Base-by-base conservation (phyloP, 768 basidiomycete species). In the Floccularia luteovirens region DNA sequence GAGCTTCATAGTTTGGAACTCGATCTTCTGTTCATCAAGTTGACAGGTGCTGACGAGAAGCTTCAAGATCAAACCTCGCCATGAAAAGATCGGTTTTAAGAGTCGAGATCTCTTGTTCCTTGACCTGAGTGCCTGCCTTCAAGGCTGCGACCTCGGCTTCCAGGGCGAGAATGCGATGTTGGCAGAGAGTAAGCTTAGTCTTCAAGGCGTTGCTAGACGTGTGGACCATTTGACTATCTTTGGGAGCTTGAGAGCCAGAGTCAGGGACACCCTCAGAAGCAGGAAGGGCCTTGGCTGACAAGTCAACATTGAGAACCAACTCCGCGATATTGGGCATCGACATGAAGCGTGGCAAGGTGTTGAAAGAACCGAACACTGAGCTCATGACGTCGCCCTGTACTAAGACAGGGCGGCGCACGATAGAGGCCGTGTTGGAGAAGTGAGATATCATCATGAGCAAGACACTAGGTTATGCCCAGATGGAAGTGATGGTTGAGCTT, bases 141-240 rank as follows among this genome's bases (percentile, higher is more conserved):
- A 61, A 51, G 24, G 47, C 46, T 8, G 43, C 48, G 22, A 60
- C 56, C 36, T 59, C 53, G n/a, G 43, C 45, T 41, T 61, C 54
- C 33, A 67, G 52, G 11, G 37, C 31, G n/a, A 36, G 27, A 21
- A 53, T 36, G 21, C 48, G 44, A 14, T 44, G 43, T 33, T 43
- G 44, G 27, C 46, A 43, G 14, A 42, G 36, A 3, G 41, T 21
- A 27, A 55, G 42, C 37, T 49, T 50, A 3, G 43, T 22, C 31
- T 46, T 52, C 22, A 57, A 42, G 8, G n/a, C n/a, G n/a, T n/a
- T n/a, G n/a, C n/a, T n/a, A 42, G 10, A 24, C 27, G 14, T 14
- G 27, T 8, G 27, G 14, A 14, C 27, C 14, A 8, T 8, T 14
- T 28, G 14, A 28, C 10, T 28, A 28, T 28, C n/a, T 8, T 8